Base-by-base conservation (phyloP, 2,329 filamentous ascomycete species). In the Xylariomycetidae sp. region DNA sequence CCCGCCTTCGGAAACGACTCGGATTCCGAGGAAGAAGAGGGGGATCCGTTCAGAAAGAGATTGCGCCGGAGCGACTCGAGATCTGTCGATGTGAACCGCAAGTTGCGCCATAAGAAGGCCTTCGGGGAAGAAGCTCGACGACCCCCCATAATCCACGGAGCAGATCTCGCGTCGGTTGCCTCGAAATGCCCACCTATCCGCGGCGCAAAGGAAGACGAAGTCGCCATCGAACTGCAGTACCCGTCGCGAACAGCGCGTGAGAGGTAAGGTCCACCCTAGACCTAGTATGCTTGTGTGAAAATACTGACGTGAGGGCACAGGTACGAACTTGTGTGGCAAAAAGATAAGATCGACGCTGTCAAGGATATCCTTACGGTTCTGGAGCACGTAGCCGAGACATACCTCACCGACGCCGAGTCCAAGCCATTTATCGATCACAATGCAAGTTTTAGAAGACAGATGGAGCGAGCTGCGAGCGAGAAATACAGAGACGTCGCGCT, bases 271-370 rank as follows among this genome's bases (percentile, higher is more conserved):
- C 29, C 16, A 11, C 26, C 40, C 16, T 28, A 35, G 33, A 50
- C 39, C 31, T 16, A 23, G 28, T 33, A 26, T 29, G 8, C 8
- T 23, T 25, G 34, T 34, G 22, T 41, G 30, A 29, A 36, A 34
- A 33, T 33, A 33, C 38, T 44, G 45, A 44, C 30, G n/a, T 42
- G 17, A 32, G 25, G 23, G 37, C 29, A 16, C 44, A 71, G 80
- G 47, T 88, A 86, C 53, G 77, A 89, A 49, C 74, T 92, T 8
- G 82, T 90, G 17, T 78, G 77, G 53, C 85, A 85, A 30, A 82
- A 83, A 44, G 86, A 94, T 45, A 82, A 82, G 45, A 85, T 88
- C 44, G 81, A 89, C 50, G 83, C 84, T 25, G 74, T 85, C 18
- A 74, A 82, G 45, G 84, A 87, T 40, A 88, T 88, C 47, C 72